Base-by-base conservation (phyloP, 495 filamentous ascomycete genomes). In the Penicillium soppii region DNA sequence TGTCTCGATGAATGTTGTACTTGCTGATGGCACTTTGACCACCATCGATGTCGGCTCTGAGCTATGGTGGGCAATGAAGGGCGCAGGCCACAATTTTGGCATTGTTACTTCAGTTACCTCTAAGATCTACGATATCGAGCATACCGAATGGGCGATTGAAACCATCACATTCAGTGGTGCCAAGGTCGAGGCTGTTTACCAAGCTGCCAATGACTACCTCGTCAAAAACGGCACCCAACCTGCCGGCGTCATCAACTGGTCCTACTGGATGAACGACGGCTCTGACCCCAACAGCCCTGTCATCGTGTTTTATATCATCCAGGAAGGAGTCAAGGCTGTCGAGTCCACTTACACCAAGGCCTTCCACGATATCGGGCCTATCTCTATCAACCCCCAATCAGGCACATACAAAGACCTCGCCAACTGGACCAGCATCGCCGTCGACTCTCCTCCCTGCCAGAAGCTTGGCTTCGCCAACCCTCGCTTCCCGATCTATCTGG, bases 11-110 rank as follows among this genome's bases (percentile, higher is more conserved):
- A 72, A 75, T 21, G 57, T 87, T 10, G 80, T 88, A 0, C 67
- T 82, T 4, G 81, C 82, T n/a, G 65, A 82, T 52, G 85, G 83
- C 10, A 65, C 50, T 2, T 54, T 59, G 15, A 53, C 63, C 13
- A 69, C 57, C 1, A 56, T 69, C 7, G 75, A 73, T 36, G 38
- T 64, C 6, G 60, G 64, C 41, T 63, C 73, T 7, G 75, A 83
- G 20, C 72, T 84, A 43, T 84, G 67, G 59, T 83, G 80, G 78
- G 82, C 71, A 7, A 57, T 86, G 43, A 66, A 69, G 38, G 83
- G 83, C 4, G 82, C 81, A 26, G 82, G 82, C 5, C 77, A 82
- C 58, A 85, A 85, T 62, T 85, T 85, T 47, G 83, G 82, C 41
- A 79, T 85, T 58, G 75, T 86, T 20, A 69, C 70, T 10, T 75